These are phyloP conservation scores for Populus pruinosa DNA, from an alignment of 345 rosid species.

Conservation along the genomic window DNA sequence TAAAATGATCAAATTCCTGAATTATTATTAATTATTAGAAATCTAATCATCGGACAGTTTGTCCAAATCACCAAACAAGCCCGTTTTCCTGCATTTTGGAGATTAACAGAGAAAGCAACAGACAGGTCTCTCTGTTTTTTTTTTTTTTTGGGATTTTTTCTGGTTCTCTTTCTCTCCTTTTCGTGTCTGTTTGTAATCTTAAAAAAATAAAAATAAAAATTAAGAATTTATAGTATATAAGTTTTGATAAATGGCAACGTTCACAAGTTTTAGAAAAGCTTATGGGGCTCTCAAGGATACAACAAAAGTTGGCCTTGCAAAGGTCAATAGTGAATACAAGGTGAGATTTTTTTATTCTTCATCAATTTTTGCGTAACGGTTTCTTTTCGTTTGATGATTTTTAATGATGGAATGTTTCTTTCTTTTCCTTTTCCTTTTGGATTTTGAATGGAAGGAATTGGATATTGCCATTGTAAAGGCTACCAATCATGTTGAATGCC, in stretches of 20 bases:
- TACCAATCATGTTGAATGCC: slow-evolving; percentile 88
- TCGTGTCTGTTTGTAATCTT: not conserved
- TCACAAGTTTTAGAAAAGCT: slow-evolving; percentile 81
- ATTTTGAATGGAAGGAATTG: slow-evolving; percentile 44
- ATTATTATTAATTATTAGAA: not conserved
- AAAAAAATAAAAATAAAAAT: not conserved
- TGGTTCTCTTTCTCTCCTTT: not conserved
- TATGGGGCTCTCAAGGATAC: slow-evolving; percentile 96
- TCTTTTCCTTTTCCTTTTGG: not conserved
- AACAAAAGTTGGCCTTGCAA: slow-evolving; percentile 96
- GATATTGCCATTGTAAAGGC: slow-evolving; percentile 97
- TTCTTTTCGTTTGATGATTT: not conserved
- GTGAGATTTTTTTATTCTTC: slow-evolving; percentile 22
- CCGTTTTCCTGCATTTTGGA: not conserved
- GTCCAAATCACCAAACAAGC: not conserved
- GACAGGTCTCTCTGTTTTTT: not conserved
- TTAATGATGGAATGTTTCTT: not conserved
- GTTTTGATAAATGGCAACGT: slow-evolving; percentile 58
- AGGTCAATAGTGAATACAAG: slow-evolving; percentile 98
- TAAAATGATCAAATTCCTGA: not conserved
- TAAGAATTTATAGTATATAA: not conserved
- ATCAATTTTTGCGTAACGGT: not conserved
- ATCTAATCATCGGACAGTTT: not conserved
- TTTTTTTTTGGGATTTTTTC: not conserved
- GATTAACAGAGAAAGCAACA: not conserved